Conservation (phyloP, 2,329 filamentous ascomycete species). For the Colletotrichum kahawae region DNA sequence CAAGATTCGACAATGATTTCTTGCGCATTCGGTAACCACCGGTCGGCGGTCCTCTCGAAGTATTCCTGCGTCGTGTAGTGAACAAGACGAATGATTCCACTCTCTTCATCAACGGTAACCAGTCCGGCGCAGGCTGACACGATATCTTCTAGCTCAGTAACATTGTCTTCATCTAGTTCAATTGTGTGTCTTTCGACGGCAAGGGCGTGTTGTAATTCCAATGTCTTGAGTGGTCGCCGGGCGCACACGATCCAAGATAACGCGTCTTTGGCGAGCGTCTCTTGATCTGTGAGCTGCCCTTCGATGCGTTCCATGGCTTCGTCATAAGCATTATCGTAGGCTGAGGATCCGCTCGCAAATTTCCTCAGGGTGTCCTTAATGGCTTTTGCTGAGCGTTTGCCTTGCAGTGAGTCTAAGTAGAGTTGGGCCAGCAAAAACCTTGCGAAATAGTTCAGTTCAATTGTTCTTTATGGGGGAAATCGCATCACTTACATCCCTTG, state of each 20-base stretch:
- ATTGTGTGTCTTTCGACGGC: constrained; percentile 33
- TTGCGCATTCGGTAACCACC: constrained; percentile 36
- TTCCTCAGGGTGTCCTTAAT: constrained; percentile 35
- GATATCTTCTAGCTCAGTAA: constrained; percentile 36
- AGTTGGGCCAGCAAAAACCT: constrained; percentile 21
- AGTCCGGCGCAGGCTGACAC: constrained; percentile 45
- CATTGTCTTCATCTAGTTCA: constrained; percentile 37
- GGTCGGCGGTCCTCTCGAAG: constrained; percentile 32
- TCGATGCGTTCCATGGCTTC: constrained; percentile 47
- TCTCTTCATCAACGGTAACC: constrained; percentile 44
- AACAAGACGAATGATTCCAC: constrained; percentile 41
- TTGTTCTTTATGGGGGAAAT: fast-evolving
- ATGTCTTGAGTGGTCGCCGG: constrained; percentile 33
- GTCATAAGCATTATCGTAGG: constrained; percentile 44
- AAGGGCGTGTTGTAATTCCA: constrained; percentile 48
- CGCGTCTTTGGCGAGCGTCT: constrained; percentile 40
- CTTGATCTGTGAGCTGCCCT: constrained; percentile 34
- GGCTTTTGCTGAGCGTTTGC: constrained; percentile 29
- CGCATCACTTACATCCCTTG: constrained; percentile 24
- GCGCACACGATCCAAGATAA: constrained; percentile 46
- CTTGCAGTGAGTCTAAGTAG: constrained; percentile 2
- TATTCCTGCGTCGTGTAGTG: constrained; percentile 54
- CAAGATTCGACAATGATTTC: constrained; percentile 33
- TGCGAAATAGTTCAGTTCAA: fast-evolving
- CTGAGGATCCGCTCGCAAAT: constrained; percentile 32